Evolutionary conservation across 352 stramenopile genomes (phyloP).

Genomic region (Phytophthora idaei): DNA sequence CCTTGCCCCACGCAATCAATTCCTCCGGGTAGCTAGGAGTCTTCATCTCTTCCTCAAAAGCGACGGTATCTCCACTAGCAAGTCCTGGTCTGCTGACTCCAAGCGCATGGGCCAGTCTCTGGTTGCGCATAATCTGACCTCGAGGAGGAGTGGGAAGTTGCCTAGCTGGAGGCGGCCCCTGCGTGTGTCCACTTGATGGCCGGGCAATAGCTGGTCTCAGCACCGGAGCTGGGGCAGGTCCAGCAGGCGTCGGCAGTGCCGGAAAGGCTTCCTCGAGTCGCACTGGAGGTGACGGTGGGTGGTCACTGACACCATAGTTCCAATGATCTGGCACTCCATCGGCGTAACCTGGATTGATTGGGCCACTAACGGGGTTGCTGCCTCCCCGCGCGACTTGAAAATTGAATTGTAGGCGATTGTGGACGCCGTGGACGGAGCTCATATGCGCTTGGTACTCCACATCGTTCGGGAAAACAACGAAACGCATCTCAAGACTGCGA

Average conservation of each 20-base stretch:
- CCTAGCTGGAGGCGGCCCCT: slow-evolving; percentile 24
- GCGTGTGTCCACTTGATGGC: slow-evolving; percentile 22
- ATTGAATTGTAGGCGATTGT: slow-evolving; percentile 76
- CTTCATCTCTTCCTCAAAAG: slow-evolving; percentile 83
- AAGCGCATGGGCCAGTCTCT: slow-evolving; percentile 66
- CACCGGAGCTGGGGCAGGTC: slow-evolving; percentile 44
- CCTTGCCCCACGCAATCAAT: slow-evolving; percentile 75
- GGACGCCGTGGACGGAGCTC: slow-evolving; percentile 72
- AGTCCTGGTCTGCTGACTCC: slow-evolving; percentile 52
- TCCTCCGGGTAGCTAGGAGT: slow-evolving; percentile 65
- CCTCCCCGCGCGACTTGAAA: slow-evolving; percentile 72
- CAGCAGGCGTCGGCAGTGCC: slow-evolving; percentile 52
- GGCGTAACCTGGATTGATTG: slow-evolving; percentile 18
- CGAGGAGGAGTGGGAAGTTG: slow-evolving; percentile 39
- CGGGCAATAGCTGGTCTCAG: slow-evolving; percentile 51
- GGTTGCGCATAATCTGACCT: slow-evolving; percentile 69
- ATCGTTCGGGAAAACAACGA: slow-evolving; percentile 87
- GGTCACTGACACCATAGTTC: slow-evolving; percentile 52
- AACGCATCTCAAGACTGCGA: slow-evolving; percentile 79
- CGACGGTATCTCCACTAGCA: slow-evolving; percentile 40
- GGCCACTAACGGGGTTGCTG: slow-evolving; percentile 59
- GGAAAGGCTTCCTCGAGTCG: slow-evolving; percentile 71
- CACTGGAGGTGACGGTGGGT: slow-evolving; percentile 23
- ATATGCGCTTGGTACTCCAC: slow-evolving; percentile 90
- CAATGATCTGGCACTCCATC: slow-evolving; percentile 64